A percentile compares a stretch with the other conserved stretches of the same genome.
These are phyloP conservation scores for Penicillium paneum DNA, from an alignment of 2,329 filamentous ascomycete genomes.

Conservation along the genomic window DNA sequence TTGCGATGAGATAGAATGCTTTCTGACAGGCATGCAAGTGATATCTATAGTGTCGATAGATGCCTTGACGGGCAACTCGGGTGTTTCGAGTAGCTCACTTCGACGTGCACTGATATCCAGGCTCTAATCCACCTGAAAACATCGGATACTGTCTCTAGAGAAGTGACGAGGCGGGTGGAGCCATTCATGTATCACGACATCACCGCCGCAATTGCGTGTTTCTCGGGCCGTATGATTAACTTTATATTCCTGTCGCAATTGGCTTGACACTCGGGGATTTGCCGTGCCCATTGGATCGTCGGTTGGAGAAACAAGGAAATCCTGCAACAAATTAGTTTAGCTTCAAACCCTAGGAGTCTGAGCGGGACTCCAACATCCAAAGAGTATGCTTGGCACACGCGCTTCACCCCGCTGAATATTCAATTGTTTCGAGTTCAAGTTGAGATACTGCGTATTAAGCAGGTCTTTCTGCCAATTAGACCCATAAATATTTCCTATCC, in stretches of 20 bases:
- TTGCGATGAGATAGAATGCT: neutral
- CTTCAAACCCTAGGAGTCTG: constrained; percentile 1
- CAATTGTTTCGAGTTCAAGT: neutral
- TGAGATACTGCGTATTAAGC: neutral
- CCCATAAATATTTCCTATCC: neutral
- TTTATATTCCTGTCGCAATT: neutral
- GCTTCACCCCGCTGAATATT: neutral
- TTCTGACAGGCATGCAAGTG: neutral
- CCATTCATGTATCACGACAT: constrained; percentile 9
- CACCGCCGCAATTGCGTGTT: constrained; percentile 11
- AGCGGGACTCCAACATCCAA: neutral
- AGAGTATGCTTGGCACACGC: neutral
- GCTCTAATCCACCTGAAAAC: fast-evolving
- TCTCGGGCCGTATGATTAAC: neutral
- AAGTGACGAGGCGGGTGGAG: neutral
- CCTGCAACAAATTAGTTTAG: neutral
- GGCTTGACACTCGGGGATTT: neutral
- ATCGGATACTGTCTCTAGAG: neutral
- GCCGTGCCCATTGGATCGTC: neutral
- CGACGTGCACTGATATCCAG: neutral
- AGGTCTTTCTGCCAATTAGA: fast-evolving
- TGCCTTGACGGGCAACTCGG: neutral
- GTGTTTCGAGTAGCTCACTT: neutral
- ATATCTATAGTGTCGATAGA: neutral
- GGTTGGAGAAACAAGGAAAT: neutral